Conservation (phyloP, 78 protist genomes). For the Dictyostelium purpureum region DNA sequence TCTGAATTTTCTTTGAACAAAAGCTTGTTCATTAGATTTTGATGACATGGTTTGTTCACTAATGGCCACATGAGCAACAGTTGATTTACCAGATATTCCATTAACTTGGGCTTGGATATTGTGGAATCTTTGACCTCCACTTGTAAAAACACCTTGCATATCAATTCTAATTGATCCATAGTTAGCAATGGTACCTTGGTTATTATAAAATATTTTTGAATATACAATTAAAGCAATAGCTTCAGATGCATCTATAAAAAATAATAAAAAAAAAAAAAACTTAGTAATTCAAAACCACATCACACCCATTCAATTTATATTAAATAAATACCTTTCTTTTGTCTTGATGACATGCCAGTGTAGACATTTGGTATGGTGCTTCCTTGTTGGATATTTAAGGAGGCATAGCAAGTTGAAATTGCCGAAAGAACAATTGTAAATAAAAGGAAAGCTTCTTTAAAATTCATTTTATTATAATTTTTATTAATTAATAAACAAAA, state of each 20-base stretch:
- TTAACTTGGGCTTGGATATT: conserved; percentile 6
- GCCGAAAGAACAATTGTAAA: too few species aligned
- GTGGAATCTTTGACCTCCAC: not conserved
- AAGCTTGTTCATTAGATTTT: not conserved
- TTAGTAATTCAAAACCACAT: too few species aligned
- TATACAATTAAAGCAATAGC: not conserved
- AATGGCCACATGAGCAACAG: conserved; percentile 9
- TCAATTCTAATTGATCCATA: not conserved
- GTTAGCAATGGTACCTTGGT: not conserved
- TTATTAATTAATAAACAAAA: too few species aligned
- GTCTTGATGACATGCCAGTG: too few species aligned
- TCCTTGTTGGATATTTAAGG: too few species aligned
- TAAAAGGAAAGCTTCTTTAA: too few species aligned
- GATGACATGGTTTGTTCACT: not conserved
- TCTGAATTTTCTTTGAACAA: conserved; percentile 14
- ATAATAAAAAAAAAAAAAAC: too few species aligned
- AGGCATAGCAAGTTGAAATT: too few species aligned
- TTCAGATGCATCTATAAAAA: not conserved
- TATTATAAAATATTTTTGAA: not conserved
- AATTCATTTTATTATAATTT: too few species aligned
- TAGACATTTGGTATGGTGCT: too few species aligned
- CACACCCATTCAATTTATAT: too few species aligned
- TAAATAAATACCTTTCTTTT: too few species aligned
- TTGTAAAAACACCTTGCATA: conserved; percentile 9
- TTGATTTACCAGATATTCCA: not conserved